Evolutionary conservation across 176 grass and related monocot genomes (phyloP).

Genomic region (Panicum miliaceum): DNA sequence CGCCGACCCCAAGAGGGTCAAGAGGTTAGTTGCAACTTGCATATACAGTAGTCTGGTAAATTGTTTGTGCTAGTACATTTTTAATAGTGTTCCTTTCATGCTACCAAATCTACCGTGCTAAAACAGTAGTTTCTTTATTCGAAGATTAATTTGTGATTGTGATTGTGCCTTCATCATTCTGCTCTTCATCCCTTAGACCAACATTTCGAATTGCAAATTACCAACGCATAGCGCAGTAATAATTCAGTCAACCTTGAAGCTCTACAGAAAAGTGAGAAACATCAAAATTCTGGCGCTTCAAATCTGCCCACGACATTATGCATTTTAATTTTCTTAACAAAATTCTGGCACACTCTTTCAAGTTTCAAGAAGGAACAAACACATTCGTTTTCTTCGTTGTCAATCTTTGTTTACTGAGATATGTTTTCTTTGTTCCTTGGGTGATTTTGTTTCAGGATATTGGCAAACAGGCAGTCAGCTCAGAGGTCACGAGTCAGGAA

Average conservation of each 20-base stretch:
- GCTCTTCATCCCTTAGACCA: neutral
- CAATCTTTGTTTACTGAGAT: neutral
- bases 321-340: neutral
- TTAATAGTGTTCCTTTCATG: neutral
- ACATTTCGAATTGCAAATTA: neutral
- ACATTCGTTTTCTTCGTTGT: neutral
- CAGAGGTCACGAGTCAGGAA: slow-evolving; percentile 95
- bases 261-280: neutral
- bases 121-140: slow-evolving; percentile 2
- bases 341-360: neutral
- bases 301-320: neutral
- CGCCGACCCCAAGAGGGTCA: slow-evolving; percentile 81
- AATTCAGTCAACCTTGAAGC: neutral
- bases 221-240: neutral
- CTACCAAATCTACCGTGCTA: slow-evolving; percentile 14
- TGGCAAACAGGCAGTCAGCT: slow-evolving; percentile 97
- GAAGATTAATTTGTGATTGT: neutral
- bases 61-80: neutral
- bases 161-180: neutral
- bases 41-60: neutral
- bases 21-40: slow-evolving; percentile 57
- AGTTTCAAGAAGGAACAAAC: neutral
- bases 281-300: neutral
- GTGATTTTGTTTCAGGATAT: slow-evolving; percentile 57
- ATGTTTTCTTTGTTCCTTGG: neutral